These are phyloP conservation scores for Flaveria ramosissima DNA, from an alignment of 129 eudicot species.

Conservation along the genomic window DNA sequence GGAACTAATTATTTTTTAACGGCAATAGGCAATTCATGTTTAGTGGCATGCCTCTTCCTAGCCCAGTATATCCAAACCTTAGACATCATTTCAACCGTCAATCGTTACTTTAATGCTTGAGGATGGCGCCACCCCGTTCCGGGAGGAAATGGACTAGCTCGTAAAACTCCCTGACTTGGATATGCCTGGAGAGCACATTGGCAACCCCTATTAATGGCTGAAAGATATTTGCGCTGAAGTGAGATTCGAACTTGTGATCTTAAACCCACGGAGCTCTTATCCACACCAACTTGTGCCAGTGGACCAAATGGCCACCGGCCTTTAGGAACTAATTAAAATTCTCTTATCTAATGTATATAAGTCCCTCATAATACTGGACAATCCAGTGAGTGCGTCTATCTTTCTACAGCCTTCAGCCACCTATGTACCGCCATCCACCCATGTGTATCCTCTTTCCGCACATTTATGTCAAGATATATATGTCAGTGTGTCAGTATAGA, in stretches of 20 bases:
- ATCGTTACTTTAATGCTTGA: not conserved
- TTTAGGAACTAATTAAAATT: not conserved
- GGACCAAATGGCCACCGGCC: no score
- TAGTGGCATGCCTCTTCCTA: not conserved
- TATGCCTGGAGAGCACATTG: no score
- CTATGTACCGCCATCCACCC: not conserved
- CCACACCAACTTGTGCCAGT: no score
- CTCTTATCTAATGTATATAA: not conserved
- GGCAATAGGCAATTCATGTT: no score
- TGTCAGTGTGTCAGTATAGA: not conserved
- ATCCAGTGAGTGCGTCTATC: not conserved
- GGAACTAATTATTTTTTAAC: no score
- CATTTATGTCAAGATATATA: not conserved
- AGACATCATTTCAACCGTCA: not conserved
- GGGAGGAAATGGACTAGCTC: no score
- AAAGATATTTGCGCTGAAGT: no score
- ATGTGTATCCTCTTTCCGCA: no score
- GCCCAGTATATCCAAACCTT: not conserved
- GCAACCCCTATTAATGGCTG: no score
- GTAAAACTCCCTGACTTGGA: no score
- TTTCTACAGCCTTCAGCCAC: not conserved
- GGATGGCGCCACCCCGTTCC: not conserved
- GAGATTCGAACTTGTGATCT: no score
- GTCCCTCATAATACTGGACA: not conserved
- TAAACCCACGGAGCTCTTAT: no score